These are phyloP conservation scores for Aspergillus flavus DNA, from an alignment of 2,329 filamentous ascomycete species.

Conservation along the genomic window DNA sequence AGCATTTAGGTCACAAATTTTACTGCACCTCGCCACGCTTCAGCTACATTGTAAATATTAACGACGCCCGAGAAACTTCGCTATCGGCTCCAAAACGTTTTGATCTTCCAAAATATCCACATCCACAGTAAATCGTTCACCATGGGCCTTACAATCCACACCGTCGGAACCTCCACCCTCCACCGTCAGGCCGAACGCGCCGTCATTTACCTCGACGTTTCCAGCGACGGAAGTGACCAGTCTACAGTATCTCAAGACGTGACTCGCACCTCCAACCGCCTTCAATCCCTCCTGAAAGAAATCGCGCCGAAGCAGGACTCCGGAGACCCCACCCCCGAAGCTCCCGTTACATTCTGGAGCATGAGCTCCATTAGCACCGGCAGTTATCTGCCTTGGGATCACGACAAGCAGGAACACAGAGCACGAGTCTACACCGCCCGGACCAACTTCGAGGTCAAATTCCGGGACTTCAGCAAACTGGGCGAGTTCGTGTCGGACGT, in stretches of 20 bases:
- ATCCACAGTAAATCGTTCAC: neutral
- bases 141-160: constrained; percentile 1
- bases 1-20: neutral
- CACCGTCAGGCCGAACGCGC: constrained; percentile 1
- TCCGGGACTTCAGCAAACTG: constrained; percentile 5
- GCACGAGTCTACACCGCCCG: neutral
- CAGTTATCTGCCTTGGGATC: constrained; percentile 2
- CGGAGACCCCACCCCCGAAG: neutral
- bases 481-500: constrained; percentile 1
- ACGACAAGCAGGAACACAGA: neutral
- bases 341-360: neutral
- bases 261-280: neutral
- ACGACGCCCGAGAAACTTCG: neutral
- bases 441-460: constrained; percentile 1
- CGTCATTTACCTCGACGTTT: neutral
- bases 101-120: neutral
- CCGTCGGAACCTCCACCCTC: constrained; percentile 1
- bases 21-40: neutral
- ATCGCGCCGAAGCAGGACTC: neutral
- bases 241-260: neutral
- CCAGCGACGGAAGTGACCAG: neutral
- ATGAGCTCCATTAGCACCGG: constrained; percentile 5
- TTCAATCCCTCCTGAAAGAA: neutral
- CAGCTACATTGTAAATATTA: neutral
- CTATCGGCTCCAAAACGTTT: neutral